Base-by-base conservation (phyloP, 2,329 filamentous ascomycete genomes). In the Calonectria ilicicola region DNA sequence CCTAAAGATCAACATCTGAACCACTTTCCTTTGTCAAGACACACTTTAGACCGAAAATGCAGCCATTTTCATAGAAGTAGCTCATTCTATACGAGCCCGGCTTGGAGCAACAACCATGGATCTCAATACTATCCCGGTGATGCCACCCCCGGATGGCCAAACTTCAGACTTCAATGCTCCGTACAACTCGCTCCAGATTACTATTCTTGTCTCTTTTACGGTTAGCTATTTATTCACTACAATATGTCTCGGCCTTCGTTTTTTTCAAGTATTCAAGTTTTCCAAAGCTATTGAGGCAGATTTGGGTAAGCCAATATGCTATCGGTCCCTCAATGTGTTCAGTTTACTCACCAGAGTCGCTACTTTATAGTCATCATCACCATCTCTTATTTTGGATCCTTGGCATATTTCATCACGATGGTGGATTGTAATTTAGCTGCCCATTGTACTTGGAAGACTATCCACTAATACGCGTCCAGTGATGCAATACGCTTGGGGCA, bases 91-190 rank as follows among this genome's bases (percentile, higher is more conserved):
- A 35, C 32, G 10, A 12, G 12, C 32, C 32, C 32, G 32, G 12
- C 32, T 14, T 14, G 32, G 32, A 35, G 3, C 7, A 35, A 10
- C 6, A 35, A 35, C 32, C 32, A 47, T n/a, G 44, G 19, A 47
- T 8, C 5, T 44, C 19, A n/a, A 58, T 17, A 29, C 26, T 2
- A 44, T 40, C 2, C 65, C 49, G 6, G 17, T 38, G 42, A 67
- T 58, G 65, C n/a, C 49, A 19, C 65, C 49, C 21, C 65, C 65
- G 26, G 35, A 29, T 26, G 65, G 65, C 35, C 32, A 67, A 17
- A 46, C 27, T 10, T 46, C 47, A 14, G 4, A 67, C 15, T 46
- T 67, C 26, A 12, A 58, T n/a, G 32, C 35, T 9, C 49, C 65
- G 3, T 58, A 58, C 38, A 67, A 46, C 38, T 35, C 23, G 26